Conservation (phyloP, 352 stramenopile species). For the Pythium insidiosum region DNA sequence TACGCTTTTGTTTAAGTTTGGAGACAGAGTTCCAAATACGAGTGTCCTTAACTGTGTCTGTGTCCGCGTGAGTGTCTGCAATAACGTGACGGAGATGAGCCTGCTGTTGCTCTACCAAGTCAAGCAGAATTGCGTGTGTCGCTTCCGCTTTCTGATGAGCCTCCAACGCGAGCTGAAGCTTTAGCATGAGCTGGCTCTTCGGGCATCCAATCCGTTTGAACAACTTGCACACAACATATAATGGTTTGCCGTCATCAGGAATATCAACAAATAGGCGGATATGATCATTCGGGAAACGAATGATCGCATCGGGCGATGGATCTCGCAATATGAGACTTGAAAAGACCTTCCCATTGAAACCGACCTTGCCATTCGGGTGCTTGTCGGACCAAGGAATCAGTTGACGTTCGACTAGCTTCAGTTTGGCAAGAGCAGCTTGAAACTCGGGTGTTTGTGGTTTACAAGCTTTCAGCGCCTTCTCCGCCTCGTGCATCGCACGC, state of each 20-base stretch:
- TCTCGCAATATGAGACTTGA: conserved; percentile 26
- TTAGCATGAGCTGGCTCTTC: conserved; percentile 14
- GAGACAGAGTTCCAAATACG: conserved; percentile 20
- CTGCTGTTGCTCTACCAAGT: conserved; percentile 30
- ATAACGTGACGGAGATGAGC: conserved; percentile 24
- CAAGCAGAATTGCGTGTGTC: conserved; percentile 20
- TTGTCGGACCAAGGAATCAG: conserved; percentile 15
- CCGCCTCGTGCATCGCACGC: conserved; percentile 15
- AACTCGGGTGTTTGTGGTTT: conserved; percentile 14
- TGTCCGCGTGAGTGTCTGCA: conserved; percentile 15
- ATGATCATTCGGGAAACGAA: conserved; percentile 32
- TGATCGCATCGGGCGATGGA: conserved; percentile 31
- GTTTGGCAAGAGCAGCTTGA: conserved; percentile 8
- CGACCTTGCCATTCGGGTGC: background rate
- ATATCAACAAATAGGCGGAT: conserved; percentile 35
- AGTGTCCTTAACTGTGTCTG: conserved; percentile 11
- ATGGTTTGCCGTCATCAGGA: conserved; percentile 11
- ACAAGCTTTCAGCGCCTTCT: conserved; percentile 16
- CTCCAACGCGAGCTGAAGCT: conserved; percentile 7
- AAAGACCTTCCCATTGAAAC: conserved; percentile 28
- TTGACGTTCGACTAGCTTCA: conserved; percentile 15
- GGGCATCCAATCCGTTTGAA: conserved; percentile 40
- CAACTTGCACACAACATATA: conserved; percentile 37
- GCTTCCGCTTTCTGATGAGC: conserved; percentile 17
- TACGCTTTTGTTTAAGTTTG: conserved; percentile 36